These are phyloP conservation scores for Corylus avellana DNA, from an alignment of 306 rosid genomes.

Conservation along the genomic window DNA sequence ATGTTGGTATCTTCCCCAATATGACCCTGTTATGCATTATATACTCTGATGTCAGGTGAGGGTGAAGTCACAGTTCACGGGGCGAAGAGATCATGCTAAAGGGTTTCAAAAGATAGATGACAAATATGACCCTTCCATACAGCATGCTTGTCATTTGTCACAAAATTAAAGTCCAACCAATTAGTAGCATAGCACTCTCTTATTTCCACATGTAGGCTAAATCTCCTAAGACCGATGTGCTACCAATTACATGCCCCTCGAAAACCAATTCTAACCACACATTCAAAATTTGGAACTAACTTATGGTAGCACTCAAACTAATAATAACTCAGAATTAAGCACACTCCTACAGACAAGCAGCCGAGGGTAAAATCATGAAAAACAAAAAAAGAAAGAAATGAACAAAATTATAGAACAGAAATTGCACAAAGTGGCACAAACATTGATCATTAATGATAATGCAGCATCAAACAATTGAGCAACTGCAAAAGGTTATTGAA, in stretches of 20 bases:
- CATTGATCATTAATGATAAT: no score
- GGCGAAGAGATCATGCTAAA: constrained; percentile 52
- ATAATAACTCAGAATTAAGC: background rate
- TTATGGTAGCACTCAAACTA: no score
- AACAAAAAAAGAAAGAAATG: no score
- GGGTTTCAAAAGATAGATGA: constrained; percentile 50
- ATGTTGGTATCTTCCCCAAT: constrained; percentile 89
- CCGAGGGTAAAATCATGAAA: background rate
- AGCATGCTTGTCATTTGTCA: constrained; percentile 38
- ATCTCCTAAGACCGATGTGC: constrained; percentile 12
- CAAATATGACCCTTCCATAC: constrained; percentile 34
- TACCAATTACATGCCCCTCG: background rate
- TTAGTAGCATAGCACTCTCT: constrained; percentile 26
- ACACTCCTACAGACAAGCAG: background rate
- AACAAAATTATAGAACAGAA: no score
- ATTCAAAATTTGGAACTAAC: background rate
- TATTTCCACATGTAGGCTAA: constrained; percentile 24
- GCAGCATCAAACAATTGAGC: no score
- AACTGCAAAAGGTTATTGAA: no score
- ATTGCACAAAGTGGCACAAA: background rate
- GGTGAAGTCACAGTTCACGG: constrained; percentile 45
- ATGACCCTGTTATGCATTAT: constrained; percentile 87
- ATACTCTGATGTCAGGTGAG: constrained; percentile 70
- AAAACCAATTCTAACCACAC: background rate
- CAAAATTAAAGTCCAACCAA: constrained; percentile 34